phyloP scores from a whole-genome alignment of 352 stramenopile species.

The Pythium sp. region DNA sequence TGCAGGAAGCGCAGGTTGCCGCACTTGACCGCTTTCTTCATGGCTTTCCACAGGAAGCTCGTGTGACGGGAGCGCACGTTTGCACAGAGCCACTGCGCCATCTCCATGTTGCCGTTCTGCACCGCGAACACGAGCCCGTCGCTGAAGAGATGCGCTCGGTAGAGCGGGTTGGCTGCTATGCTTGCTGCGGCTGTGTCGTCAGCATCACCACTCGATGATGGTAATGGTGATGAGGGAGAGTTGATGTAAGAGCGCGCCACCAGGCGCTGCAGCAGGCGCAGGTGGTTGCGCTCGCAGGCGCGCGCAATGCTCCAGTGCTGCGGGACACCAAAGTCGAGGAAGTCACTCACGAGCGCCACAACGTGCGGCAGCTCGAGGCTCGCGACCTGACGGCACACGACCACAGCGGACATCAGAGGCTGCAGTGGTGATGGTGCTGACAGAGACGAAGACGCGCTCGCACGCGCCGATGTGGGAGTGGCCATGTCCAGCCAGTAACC shows the following conservation, averaged over 20 bases:
- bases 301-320: constrained; percentile 6
- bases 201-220: not conserved
- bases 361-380: constrained; percentile 15
- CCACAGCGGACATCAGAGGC: constrained; percentile 9
- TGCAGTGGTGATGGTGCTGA: not conserved
- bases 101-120: constrained; percentile 15
- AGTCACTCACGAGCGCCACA: constrained; percentile 11
- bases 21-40: constrained; percentile 12
- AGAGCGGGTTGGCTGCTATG: not conserved
- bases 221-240: not conserved
- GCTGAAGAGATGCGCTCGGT: constrained; percentile 13
- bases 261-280: constrained; percentile 3
- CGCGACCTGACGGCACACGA: constrained; percentile 4
- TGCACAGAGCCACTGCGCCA: constrained; percentile 17
- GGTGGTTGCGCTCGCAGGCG: constrained; percentile 13
- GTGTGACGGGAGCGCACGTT: not conserved
- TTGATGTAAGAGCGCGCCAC: not conserved
- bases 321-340: constrained; percentile 6
- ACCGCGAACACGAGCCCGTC: constrained; percentile 10
- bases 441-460: not conserved
- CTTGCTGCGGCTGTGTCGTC: not conserved
- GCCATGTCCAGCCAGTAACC: not conserved
- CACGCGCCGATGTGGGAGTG: not conserved
- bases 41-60: constrained; percentile 18
- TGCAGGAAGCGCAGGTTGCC: constrained; percentile 13